Evolutionary conservation across 768 basidiomycete genomes (phyloP).

Genomic region (Naganishia kalamii): DNA sequence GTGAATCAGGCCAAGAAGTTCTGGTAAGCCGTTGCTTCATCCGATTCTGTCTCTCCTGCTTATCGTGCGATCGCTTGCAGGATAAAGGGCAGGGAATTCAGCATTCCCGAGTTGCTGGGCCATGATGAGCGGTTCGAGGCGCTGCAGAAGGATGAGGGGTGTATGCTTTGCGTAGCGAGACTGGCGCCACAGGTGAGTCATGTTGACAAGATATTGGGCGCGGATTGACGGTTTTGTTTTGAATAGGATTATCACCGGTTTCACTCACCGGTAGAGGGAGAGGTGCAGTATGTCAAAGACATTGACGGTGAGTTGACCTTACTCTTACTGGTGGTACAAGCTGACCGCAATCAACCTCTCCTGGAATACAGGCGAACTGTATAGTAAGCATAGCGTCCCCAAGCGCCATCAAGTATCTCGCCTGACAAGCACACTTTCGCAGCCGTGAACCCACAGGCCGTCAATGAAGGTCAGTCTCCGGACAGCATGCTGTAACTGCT

Average conservation of each 20-base stretch:
- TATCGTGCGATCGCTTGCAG: slow-evolving; percentile 31
- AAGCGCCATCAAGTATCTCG: slow-evolving; percentile 61
- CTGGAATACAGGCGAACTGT: slow-evolving; percentile 36
- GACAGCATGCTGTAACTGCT: slow-evolving; percentile 42
- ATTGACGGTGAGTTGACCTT: slow-evolving; percentile 32
- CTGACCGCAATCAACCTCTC: background rate
- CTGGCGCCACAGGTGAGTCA: slow-evolving; percentile 57
- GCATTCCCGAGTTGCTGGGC: slow-evolving; percentile 58
- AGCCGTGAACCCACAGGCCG: slow-evolving; percentile 69
- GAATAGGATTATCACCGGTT: slow-evolving; percentile 70
- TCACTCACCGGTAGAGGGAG: slow-evolving; percentile 63
- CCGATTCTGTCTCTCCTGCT: background rate
- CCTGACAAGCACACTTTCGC: slow-evolving; percentile 13
- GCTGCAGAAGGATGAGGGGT: slow-evolving; percentile 29
- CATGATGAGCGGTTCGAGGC: slow-evolving; percentile 50
- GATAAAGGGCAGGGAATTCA: slow-evolving; percentile 68
- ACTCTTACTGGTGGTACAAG: background rate
- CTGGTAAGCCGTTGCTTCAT: slow-evolving; percentile 52
- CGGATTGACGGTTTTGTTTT: background rate
- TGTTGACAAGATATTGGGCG: background rate
- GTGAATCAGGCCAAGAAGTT: slow-evolving; percentile 59
- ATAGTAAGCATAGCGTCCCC: slow-evolving; percentile 44
- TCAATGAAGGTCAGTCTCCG: slow-evolving; percentile 56
- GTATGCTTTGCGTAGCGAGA: slow-evolving; percentile 60
- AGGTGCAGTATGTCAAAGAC: slow-evolving; percentile 46